Evolutionary conservation across 1,284 basidiomycete species (phyloP), one percentile per base, ranked within the genome.

Genomic region (Ustilago loliicola): DNA sequence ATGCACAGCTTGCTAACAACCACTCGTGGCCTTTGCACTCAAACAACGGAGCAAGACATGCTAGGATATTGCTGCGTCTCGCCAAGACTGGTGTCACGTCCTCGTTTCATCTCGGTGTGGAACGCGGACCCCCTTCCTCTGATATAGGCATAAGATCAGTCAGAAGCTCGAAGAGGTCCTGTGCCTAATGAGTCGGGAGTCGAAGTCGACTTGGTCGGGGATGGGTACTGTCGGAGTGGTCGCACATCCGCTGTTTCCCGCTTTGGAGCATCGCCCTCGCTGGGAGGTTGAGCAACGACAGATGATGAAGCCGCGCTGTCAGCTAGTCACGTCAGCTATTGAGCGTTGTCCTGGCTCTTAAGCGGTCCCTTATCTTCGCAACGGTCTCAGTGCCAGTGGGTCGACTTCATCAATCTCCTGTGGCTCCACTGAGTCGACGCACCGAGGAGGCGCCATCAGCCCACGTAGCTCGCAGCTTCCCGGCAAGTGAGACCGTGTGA

Each of bases 21-120:
- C 38, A 7, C 2, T 40, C 17, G 3, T 40, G 38, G 38, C 5
- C 32, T 34, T 11, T 38, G 36, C 17, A 3, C 36, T 38, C 9
- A n/a, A n/a, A 45, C 42, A 21, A 45, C 11, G 15, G n/a, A 21
- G 3, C 11, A 40, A 40, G 38, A 11, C 38, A 17, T 15, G 38
- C 38, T 19, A 40, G 3, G 42, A 45, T 9, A 17, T 7, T 17
- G 42, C 42, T 45, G 11, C 21, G 21, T 45, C 42, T 45, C 21
- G 19, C n/a, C 42, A 45, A 45, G n/a, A 11, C 25, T 17, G 48
- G 25, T 27, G 19, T 21, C 55, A 45, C 36, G 55, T 57, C 56
- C 56, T 45, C 45, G 45, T 48, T 48, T 58, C 56, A 58, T 58
- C 23, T 58, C 25, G 25, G 19, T 10, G 19, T n/a, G 19, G 56